These are phyloP conservation scores for Centella asiatica DNA, from an alignment of 129 eudicot species.

Conservation along the genomic window DNA sequence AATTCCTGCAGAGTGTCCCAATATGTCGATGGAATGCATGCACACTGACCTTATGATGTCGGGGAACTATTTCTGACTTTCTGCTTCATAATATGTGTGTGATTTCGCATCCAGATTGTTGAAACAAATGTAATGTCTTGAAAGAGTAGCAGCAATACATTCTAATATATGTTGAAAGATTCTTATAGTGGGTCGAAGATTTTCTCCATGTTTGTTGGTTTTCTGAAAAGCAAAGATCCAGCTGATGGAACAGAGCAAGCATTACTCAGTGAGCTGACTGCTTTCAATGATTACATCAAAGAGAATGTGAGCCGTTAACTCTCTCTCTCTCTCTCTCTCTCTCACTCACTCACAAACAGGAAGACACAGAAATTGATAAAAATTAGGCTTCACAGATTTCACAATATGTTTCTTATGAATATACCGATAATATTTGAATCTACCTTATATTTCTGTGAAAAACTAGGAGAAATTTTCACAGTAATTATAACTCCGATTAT, in stretches of 20 bases:
- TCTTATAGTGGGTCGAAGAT: conserved; percentile 85
- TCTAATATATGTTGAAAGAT: conserved; percentile 8
- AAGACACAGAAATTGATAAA: too few relatives aligned
- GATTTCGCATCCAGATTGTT: too few relatives aligned
- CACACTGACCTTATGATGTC: too few relatives aligned
- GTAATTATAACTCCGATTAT: conserved; percentile 3
- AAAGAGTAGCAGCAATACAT: background rate
- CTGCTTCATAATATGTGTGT: too few relatives aligned
- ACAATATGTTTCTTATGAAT: too few relatives aligned
- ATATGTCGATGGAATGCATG: too few relatives aligned
- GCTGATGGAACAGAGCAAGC: conserved; percentile 93
- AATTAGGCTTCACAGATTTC: too few relatives aligned
- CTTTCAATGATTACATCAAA: conserved; percentile 61
- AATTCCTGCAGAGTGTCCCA: too few relatives aligned
- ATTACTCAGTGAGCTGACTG: conserved; percentile 56
- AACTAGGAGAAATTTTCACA: background rate
- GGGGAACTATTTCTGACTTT: too few relatives aligned
- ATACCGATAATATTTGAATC: too few relatives aligned
- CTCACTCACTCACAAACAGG: too few relatives aligned
- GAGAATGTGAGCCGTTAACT: conserved; percentile 58
- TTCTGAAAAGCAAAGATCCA: conserved; percentile 89
- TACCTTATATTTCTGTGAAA: conserved; percentile 1
- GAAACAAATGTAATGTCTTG: too few relatives aligned
- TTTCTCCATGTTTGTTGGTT: conserved; percentile 73
- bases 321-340: conserved; percentile 4